Evolutionary conservation across 805 yeast genomes (phyloP), one percentile per base, ranked within the genome.

Genomic region (Blastobotrys peoriensis): DNA sequence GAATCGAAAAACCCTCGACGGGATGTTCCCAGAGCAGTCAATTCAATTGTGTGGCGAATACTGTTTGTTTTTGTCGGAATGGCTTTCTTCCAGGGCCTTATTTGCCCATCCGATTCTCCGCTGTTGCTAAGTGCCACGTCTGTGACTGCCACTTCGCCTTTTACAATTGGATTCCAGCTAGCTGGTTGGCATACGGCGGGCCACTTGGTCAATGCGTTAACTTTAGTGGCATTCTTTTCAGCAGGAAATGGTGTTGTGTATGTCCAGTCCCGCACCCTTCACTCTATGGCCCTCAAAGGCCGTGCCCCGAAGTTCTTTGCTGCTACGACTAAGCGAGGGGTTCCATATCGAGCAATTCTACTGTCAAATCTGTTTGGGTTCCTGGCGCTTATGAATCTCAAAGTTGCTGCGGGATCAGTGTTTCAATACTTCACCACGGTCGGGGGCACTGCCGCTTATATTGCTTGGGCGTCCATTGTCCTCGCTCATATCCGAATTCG

Each of bases 181-280:
- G 65, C 86, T 56, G 74, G 76, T 1, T 82, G 87, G 43, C 75
- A 68, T 25, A 80, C 74, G 0, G 68, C 86, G 39, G 94, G 94
- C 27, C 76, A 81, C 57, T 71, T 87, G 48, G 87, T 88, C 46
- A 88, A 88, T 63, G 93, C 78, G 1, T 75, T 86, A 23, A 72
- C 87, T 44, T 70, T 87, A 44, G 70, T 85, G 3, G 75, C 93
- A 1, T 83, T 89, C 0, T 82, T 86, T 53, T 80, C 88, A 28
- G 88, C 95, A 1, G 95, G 95, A 42, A 86, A 86, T 60, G 82
- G 91, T 1, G 83, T 79, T 59, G 76, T 84, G 28, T 85, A 77
- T 57, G 79, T 87, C 48, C 80, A 89, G 0, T 75, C 87, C 5
- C 69, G 83, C 51, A 70, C 84, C 0, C 65, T 86, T 17, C 80